Evolutionary conservation across 2,329 filamentous ascomycete species (phyloP), one percentile per base, ranked within the genome.

Genomic region (Botrytis galanthina): DNA sequence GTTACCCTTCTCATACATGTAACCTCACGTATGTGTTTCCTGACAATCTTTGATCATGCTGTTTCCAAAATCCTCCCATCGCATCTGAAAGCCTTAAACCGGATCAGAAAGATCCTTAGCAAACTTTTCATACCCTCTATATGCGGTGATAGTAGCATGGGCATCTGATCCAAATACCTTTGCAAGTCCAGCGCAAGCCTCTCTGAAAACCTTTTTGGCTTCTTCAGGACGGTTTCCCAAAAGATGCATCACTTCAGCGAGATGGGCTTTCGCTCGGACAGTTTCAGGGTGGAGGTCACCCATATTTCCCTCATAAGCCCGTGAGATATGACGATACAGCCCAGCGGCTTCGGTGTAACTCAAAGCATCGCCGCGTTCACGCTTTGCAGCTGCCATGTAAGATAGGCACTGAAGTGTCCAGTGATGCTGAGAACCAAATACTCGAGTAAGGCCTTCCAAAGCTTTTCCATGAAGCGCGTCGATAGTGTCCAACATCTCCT

Each of bases 281-380:
- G 77, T 79, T 66, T 78, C 78, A 5, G 78, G 77, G 63, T 79
- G 77, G 26, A 78, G 57, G n/a, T 75, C 75, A 1, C 76, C 77
- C 32, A 78, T 66, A 29, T 75, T 77, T 16, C 75, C 72, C 59
- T 75, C 73, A 48, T 78, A 76, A 4, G 75, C 73, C 16, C 74
- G 71, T n/a, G 75, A 77, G 39, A 76, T 71, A 46, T 75, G 74
- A 6, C 75, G 71, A 64, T 76, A 77, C 14, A 79, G 32, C 29
- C 72, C 70, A 48, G 75, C 67, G 20, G 72, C 78, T 14, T 76
- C 74, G 61, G 78, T 77, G 4, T 66, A 62, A 26, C 74, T 73
- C 18, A 74, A 75, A 26, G 73, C 39, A 35, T 73, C 68, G 4
- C 76, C 77, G 26, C 76, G 73, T 29, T 78, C 77, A 29, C 74